Evolutionary conservation across 108 stramenopile genomes (phyloP).

Genomic region (Schizochytrium sp.): DNA sequence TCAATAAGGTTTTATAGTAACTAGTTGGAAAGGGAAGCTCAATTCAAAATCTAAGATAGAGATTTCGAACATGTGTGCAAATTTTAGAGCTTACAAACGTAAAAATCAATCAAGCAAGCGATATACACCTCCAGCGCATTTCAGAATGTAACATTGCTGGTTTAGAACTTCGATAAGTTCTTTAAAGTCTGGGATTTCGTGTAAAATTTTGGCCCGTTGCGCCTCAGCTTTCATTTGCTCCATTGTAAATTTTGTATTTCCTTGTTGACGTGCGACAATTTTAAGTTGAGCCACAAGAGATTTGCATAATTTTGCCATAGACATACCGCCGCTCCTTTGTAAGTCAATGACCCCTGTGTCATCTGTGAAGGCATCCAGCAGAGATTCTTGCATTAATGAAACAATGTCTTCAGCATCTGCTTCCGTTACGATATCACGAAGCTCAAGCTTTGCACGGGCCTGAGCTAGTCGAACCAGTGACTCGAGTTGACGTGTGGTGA

Average conservation of each 20-base stretch:
- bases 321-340: slow-evolving; percentile 61
- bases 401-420: slow-evolving; percentile 98
- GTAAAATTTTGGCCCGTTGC: slow-evolving; percentile 61
- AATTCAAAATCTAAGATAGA: too few species aligned
- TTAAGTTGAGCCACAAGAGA: slow-evolving; percentile 67
- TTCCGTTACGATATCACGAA: slow-evolving; percentile 86
- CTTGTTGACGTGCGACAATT: slow-evolving; percentile 52
- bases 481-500: slow-evolving; percentile 96
- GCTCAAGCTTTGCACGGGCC: slow-evolving; percentile 94
- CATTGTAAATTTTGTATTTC: slow-evolving; percentile 67
- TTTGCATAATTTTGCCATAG: slow-evolving; percentile 66
- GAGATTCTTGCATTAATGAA: slow-evolving; percentile 78
- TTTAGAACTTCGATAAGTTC: slow-evolving; percentile 71
- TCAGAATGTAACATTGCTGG: slow-evolving; percentile 73
- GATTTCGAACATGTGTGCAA: too few species aligned
- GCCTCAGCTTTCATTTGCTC: slow-evolving; percentile 62
- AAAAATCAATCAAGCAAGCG: not conserved
- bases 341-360: slow-evolving; percentile 74
- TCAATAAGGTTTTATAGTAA: too few species aligned
- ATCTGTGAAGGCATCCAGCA: slow-evolving; percentile 73
- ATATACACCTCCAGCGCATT: not conserved
- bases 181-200: slow-evolving; percentile 68
- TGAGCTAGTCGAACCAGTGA: slow-evolving; percentile 91
- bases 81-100: too few species aligned
- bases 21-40: too few species aligned